Evolutionary conservation across 164 flowering plant species (phyloP).

Genomic region (Annona squamosa): DNA sequence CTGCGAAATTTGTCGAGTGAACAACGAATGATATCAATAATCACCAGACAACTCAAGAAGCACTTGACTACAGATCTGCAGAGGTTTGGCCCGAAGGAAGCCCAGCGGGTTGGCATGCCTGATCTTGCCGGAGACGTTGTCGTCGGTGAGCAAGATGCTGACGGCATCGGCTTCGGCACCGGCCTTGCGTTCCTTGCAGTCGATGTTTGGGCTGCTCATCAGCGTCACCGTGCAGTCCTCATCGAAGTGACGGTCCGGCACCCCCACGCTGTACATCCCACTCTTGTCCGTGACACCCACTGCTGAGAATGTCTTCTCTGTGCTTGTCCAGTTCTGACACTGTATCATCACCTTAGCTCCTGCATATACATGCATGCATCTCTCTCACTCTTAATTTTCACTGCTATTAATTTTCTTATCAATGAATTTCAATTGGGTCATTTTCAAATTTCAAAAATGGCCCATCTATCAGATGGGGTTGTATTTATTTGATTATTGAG

Average conservation of each 20-base stretch:
- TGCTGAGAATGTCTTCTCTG: not conserved
- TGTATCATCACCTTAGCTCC: no score
- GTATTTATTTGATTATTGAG: no score
- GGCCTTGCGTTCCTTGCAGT: not conserved
- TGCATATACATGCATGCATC: not conserved
- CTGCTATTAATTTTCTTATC: no score
- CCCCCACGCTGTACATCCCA: not conserved
- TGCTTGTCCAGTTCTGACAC: not conserved
- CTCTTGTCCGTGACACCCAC: not conserved
- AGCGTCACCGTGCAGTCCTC: not conserved
- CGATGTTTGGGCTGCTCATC: not conserved
- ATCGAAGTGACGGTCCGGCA: not conserved
- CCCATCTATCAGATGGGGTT: no score
- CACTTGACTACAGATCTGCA: not conserved
- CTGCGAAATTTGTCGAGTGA: no score
- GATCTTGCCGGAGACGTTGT: not conserved
- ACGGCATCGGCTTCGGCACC: not conserved
- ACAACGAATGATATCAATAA: no score
- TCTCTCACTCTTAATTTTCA: no score
- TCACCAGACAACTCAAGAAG: no score
- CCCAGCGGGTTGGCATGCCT: not conserved
- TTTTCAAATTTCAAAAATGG: no score
- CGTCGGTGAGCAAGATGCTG: not conserved
- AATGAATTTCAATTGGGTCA: no score
- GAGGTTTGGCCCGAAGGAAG: not conserved